Conservation (phyloP, 2,329 filamentous ascomycete genomes). For the Cercospora sp. region DNA sequence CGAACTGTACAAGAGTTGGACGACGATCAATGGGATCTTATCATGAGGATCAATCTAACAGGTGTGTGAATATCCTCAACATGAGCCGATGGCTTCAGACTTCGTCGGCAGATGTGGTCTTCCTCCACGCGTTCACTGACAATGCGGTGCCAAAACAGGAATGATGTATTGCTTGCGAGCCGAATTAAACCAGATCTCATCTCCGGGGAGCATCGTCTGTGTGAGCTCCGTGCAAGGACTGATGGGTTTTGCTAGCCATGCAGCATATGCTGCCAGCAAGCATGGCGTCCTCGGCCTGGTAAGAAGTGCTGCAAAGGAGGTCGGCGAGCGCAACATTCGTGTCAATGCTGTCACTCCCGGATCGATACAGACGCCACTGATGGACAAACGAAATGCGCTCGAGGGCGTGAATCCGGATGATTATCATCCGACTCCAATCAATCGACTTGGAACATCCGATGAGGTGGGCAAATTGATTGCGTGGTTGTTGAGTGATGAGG, state of each 20-base stretch:
- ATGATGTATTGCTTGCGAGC: slow-evolving; percentile 54
- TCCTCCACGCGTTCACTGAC: background rate
- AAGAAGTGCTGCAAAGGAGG: slow-evolving; percentile 35
- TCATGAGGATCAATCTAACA: slow-evolving; percentile 39
- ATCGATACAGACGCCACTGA: slow-evolving; percentile 32
- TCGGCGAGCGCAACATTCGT: slow-evolving; percentile 30
- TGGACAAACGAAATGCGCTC: slow-evolving; percentile 35
- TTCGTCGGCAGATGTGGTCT: background rate
- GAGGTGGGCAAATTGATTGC: slow-evolving; percentile 42
- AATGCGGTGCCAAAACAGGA: slow-evolving; percentile 28
- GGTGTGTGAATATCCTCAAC: slow-evolving; percentile 7
- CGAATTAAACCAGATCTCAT: slow-evolving; percentile 48
- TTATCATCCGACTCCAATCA: slow-evolving; percentile 29
- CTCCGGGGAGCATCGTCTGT: slow-evolving; percentile 58
- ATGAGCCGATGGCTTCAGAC: background rate
- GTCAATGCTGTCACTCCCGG: slow-evolving; percentile 36
- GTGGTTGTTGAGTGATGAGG: slow-evolving; percentile 51
- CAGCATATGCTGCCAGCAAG: slow-evolving; percentile 34
- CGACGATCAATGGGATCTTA: slow-evolving; percentile 41
- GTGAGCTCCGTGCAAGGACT: slow-evolving; percentile 47
- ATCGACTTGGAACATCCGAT: slow-evolving; percentile 28
- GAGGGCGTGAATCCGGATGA: slow-evolving; percentile 29
- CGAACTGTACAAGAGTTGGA: slow-evolving; percentile 34
- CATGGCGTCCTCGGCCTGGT: slow-evolving; percentile 33
- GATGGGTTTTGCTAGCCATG: slow-evolving; percentile 33